Evolutionary conservation across 208 protist genomes (phyloP).

Genomic region (Leishmania guyanensis): DNA sequence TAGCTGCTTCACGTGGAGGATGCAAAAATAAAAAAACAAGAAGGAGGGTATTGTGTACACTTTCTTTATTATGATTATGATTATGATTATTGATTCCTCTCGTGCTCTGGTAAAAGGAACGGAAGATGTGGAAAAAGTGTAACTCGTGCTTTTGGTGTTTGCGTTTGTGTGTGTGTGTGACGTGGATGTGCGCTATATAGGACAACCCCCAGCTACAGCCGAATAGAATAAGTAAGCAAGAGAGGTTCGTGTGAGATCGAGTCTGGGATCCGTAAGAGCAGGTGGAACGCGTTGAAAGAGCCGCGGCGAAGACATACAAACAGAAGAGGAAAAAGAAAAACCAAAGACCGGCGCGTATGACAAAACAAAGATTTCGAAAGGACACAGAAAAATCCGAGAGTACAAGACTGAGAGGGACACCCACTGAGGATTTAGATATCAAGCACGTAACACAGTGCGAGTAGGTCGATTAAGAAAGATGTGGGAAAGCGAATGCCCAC

Average conservation of each 20-base stretch:
- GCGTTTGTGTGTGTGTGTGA: background rate
- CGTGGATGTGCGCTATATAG: background rate
- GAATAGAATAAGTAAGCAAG: background rate
- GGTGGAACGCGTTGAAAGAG: background rate
- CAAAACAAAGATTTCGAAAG: background rate
- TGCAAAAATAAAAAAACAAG: too few relatives aligned
- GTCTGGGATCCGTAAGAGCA: background rate
- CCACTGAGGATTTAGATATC: background rate
- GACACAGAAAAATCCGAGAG: background rate
- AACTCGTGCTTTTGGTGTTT: too few relatives aligned
- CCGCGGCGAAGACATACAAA: background rate
- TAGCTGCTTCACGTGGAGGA: too few relatives aligned
- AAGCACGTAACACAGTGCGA: background rate
- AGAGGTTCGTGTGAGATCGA: background rate
- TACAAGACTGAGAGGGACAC: background rate
- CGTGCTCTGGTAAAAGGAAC: background rate
- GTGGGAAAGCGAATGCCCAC: background rate
- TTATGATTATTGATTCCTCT: background rate
- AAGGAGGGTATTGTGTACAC: background rate
- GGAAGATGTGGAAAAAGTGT: background rate
- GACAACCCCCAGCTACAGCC: background rate
- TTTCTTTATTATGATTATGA: background rate
- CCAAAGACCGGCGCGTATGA: background rate
- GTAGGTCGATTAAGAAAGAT: background rate
- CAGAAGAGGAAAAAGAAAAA: background rate